Evolutionary conservation across 345 rosid genomes (phyloP).

Genomic region (Eucalyptus globulus): DNA sequence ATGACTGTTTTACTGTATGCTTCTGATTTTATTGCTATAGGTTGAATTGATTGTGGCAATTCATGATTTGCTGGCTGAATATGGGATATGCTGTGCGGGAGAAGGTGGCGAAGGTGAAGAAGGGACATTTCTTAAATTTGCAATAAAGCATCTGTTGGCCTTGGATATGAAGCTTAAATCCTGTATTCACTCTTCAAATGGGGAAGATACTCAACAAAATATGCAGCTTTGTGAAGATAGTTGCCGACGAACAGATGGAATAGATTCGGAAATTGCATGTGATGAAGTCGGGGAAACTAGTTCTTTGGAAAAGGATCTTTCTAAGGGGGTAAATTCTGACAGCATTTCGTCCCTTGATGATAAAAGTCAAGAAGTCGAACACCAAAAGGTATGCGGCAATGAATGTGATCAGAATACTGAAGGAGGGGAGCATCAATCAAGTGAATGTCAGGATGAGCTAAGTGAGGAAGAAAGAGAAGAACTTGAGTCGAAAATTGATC

Average conservation of each 20-base stretch:
- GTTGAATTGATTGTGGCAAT: slow-evolving; percentile 79
- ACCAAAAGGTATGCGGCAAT: slow-evolving; percentile 3
- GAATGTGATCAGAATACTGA: slow-evolving; percentile 6
- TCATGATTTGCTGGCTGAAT: slow-evolving; percentile 89
- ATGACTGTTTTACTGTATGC: background rate
- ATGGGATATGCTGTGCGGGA: slow-evolving; percentile 89
- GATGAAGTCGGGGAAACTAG: slow-evolving; percentile 6
- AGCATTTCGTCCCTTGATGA: background rate
- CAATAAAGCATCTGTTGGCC: slow-evolving; percentile 85
- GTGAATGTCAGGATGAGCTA: slow-evolving; percentile 30
- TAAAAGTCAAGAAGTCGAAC: slow-evolving; percentile 3
- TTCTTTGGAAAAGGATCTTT: slow-evolving; percentile 20
- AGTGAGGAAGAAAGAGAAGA: slow-evolving; percentile 79
- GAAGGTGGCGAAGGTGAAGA: slow-evolving; percentile 71
- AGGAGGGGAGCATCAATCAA: slow-evolving; percentile 18
- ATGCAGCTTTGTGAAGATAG: slow-evolving; percentile 2
- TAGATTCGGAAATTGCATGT: slow-evolving; percentile 5
- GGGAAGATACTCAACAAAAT: slow-evolving; percentile 23
- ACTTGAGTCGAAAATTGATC: slow-evolving; percentile 72
- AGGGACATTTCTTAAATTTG: slow-evolving; percentile 88
- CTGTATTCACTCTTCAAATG: slow-evolving; percentile 27
- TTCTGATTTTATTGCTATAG: slow-evolving; percentile 17
- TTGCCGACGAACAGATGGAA: slow-evolving; percentile 12
- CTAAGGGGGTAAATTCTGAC: slow-evolving; percentile 12
- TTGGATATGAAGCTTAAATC: slow-evolving; percentile 92